A percentile compares a stretch with the other conserved stretches of the same genome.
phyloP scores from a whole-genome alignment of 2,329 filamentous ascomycete species.

The Pseudocercospora crystallina region DNA sequence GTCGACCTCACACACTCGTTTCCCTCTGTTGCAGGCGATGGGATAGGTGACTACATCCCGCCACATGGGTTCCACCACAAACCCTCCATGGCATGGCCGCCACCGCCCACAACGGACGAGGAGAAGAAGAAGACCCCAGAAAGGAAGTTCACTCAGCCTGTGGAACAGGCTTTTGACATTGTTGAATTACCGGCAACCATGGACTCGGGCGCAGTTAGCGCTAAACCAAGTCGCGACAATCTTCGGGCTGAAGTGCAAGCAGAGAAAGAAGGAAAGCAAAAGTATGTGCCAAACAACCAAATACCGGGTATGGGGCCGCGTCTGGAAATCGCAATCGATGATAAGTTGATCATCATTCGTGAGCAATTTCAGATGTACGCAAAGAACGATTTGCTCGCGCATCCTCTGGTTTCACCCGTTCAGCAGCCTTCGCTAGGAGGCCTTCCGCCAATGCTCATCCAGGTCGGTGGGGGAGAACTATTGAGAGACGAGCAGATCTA shows the following conservation, averaged over 20 bases:
- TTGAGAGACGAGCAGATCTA: constrained; percentile 94
- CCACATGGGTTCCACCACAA: constrained; percentile 84
- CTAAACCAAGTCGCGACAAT: constrained; percentile 17
- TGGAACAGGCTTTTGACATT: constrained; percentile 26
- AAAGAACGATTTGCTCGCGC: constrained; percentile 78
- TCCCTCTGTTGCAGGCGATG: constrained; percentile 75
- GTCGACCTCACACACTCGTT: constrained; percentile 95
- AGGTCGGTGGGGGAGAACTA: constrained; percentile 84
- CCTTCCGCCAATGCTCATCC: constrained; percentile 80
- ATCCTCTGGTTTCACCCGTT: constrained; percentile 86
- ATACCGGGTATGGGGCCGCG: constrained; percentile 33
- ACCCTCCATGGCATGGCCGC: constrained; percentile 88
- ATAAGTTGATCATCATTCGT: constrained; percentile 69
- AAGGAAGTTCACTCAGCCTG: constrained; percentile 23
- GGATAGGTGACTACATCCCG: constrained; percentile 83
- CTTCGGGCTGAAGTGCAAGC: constrained; percentile 11
- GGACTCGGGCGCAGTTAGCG: constrained; percentile 9
- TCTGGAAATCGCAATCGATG: constrained; percentile 70
- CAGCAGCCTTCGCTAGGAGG: constrained; percentile 88
- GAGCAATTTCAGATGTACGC: constrained; percentile 91
- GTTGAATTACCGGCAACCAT: constrained; percentile 30
- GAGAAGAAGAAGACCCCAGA: constrained; percentile 16
- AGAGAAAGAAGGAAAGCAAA: constrained; percentile 9
- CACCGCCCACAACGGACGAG: constrained; percentile 74
- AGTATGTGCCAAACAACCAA: constrained; percentile 12